Conservation (phyloP, 1,284 basidiomycete genomes). For the Cystobasidium slooffiae region DNA sequence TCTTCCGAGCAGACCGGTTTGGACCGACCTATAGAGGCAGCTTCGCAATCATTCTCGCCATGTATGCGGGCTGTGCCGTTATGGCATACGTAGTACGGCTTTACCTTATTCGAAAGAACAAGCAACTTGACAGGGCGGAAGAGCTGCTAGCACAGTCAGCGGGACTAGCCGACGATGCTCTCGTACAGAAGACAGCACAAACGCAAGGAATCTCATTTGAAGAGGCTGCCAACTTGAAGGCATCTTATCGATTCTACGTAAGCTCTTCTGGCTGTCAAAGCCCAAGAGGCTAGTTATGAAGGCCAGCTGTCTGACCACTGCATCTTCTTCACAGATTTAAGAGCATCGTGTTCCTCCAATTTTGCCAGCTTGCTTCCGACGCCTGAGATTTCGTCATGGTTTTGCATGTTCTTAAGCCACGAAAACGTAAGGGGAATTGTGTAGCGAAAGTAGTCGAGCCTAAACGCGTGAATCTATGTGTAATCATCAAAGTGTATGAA, state of each 20-base stretch:
- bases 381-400: too few species aligned
- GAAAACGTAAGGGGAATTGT: too few species aligned
- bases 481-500: too few species aligned
- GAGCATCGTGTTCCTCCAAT: too few species aligned
- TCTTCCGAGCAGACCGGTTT: conserved; percentile 8
- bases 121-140: conserved; percentile 21
- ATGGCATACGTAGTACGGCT: neutral
- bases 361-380: too few species aligned
- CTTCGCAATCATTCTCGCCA: conserved; percentile 23
- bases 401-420: too few species aligned
- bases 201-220: neutral
- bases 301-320: too few species aligned
- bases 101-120: conserved; percentile 23
- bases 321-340: too few species aligned
- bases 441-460: too few species aligned
- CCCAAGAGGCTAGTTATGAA: too few species aligned
- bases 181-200: conserved; percentile 16
- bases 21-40: conserved; percentile 21
- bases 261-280: neutral
- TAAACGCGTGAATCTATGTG: too few species aligned
- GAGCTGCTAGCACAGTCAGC: neutral
- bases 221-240: conserved; percentile 11
- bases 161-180: neutral
- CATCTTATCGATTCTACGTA: neutral
- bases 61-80: conserved; percentile 3